Evolutionary conservation across 208 protist genomes (phyloP), one percentile per base, ranked within the genome.

Genomic region (Herpetomonas samuelpessoai): DNA sequence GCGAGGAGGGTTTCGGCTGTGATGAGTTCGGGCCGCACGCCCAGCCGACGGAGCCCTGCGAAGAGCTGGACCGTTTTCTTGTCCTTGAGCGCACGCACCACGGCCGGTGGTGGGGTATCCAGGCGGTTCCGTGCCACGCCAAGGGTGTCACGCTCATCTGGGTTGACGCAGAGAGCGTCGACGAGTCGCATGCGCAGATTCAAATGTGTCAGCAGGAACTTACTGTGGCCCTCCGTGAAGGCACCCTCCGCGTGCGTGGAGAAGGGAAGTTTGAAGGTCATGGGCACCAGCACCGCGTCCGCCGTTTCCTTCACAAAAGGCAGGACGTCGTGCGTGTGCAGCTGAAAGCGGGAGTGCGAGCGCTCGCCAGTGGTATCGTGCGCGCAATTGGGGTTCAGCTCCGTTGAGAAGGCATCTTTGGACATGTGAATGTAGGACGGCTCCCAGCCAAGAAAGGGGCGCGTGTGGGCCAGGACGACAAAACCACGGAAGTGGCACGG

Each of bases 381-480:
- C 7, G 14, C 10, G 44, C 22, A 19, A 19, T 6, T 22, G 10
- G 44, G 44, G 44, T 22, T 48, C 44, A 48, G 44, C 19, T 48
- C 44, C 4, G 16, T 10, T 9, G 44, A 6, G 22, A 48, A 22
- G 44, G 19, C 44, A 19, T 3, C 21, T 12, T 30, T 7, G 49
- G 27, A 14, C 49, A 55, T 55, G 6, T 55, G 12, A 29, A 45
- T 9, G 30, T 12, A 41, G n/a, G 39, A 24, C 30, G 83, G 83
- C 30, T 28, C 12, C 88, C 88, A 91, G n/a, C 85, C 88, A 0
- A 91, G 58, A 49, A 94, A 90, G 2, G 76, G 74, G 0, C 88
- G 74, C 2, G 73, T 76, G 75, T 94, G 88, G 22, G 58, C 71
- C 19, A 93, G 59, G 4, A 66, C 74, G 62, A 82, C 83, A 28